These are phyloP conservation scores for Actinomortierella wolfii DNA, from an alignment of 371 early-diverging fungal genomes.

Conservation along the genomic window DNA sequence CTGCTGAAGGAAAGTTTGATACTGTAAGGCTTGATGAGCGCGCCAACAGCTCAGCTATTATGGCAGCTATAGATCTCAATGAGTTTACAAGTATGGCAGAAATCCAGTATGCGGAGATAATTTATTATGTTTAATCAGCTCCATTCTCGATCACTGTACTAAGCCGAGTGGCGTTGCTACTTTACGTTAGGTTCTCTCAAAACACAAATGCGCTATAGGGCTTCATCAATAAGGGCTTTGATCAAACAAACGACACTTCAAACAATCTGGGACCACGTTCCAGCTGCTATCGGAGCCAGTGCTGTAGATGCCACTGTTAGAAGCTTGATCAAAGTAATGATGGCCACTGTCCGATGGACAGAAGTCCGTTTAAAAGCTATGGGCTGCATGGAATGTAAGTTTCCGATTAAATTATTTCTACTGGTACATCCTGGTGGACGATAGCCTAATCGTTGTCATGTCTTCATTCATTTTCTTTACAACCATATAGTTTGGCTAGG, in stretches of 20 bases:
- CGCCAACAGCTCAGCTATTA: constrained; percentile 20
- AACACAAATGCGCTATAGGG: constrained; percentile 21
- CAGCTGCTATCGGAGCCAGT: constrained; percentile 15
- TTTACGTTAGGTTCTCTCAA: constrained; percentile 10
- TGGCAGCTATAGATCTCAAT: constrained; percentile 31
- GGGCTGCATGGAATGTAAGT: constrained; percentile 45
- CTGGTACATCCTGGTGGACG: neutral
- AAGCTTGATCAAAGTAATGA: constrained; percentile 41
- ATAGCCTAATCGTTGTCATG: neutral
- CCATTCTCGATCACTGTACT: neutral
- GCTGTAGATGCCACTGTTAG: constrained; percentile 28
- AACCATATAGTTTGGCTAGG: constrained; percentile 35
- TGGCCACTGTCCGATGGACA: constrained; percentile 41
- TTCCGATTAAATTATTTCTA: neutral
- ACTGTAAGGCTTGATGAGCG: constrained; percentile 37
- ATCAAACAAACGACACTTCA: constrained; percentile 27
- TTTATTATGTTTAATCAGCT: neutral
- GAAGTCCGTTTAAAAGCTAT: constrained; percentile 41
- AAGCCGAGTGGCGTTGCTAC: neutral
- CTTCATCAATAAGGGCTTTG: constrained; percentile 16
- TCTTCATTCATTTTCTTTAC: neutral
- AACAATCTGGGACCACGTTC: constrained; percentile 34
- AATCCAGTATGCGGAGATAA: too few relatives aligned
- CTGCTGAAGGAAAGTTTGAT: constrained; percentile 24
- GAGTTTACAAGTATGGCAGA: constrained; percentile 9